phyloP scores from a whole-genome alignment of 1,284 basidiomycete species.

The Boletus nobilissimus region DNA sequence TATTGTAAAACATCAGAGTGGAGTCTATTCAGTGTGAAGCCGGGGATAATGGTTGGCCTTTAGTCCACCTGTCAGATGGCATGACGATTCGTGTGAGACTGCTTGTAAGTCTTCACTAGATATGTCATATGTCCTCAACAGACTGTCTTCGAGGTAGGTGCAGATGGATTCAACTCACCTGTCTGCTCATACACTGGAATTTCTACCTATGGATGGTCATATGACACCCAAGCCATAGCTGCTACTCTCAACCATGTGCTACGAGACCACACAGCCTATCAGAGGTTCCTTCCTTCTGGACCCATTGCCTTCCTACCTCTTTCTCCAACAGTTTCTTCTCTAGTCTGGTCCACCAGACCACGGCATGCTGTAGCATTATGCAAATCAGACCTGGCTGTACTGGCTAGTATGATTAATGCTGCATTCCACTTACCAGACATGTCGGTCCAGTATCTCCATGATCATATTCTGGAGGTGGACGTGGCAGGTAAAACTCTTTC shows the following conservation, averaged over 20 bases:
- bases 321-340: constrained; percentile 81
- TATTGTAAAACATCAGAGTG: constrained; percentile 78
- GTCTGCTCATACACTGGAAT: constrained; percentile 91
- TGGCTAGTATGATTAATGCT: constrained; percentile 87
- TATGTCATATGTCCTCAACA: constrained; percentile 21
- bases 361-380: constrained; percentile 80
- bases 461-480: constrained; percentile 67
- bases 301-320: constrained; percentile 94
- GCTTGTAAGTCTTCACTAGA: constrained; percentile 60
- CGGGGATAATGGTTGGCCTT: constrained; percentile 69
- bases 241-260: constrained; percentile 84
- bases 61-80: constrained; percentile 76
- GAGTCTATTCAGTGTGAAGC: constrained; percentile 64
- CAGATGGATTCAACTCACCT: constrained; percentile 95
- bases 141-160: constrained; percentile 76
- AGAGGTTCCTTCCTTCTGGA: constrained; percentile 95
- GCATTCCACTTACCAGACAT: constrained; percentile 89
- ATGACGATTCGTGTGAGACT: constrained; percentile 72
- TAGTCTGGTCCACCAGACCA: constrained; percentile 96
- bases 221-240: constrained; percentile 91
- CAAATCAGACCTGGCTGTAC: constrained; percentile 69
- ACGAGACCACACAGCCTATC: constrained; percentile 85
- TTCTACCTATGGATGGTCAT: constrained; percentile 91
- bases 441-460: constrained; percentile 77
- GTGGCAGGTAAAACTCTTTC: constrained; percentile 56